Conservation (phyloP, 352 stramenopile species). For the Phytophthora crassamura region DNA sequence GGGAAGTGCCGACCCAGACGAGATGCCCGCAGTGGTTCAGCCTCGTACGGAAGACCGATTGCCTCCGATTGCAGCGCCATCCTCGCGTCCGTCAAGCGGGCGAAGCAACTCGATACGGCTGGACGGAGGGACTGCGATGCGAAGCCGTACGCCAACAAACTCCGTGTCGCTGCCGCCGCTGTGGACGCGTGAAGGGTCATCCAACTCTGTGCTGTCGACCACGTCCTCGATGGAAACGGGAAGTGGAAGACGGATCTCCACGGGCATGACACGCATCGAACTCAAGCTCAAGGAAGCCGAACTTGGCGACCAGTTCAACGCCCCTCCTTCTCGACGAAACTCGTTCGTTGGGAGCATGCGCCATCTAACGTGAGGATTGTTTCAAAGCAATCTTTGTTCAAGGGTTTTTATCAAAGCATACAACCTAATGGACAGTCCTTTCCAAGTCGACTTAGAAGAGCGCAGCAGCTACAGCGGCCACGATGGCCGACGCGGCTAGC, state of each 20-base stretch:
- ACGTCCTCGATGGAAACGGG: constrained; percentile 14
- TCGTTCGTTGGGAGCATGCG: constrained; percentile 29
- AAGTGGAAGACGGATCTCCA: constrained; percentile 26
- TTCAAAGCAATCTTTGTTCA: constrained; percentile 28
- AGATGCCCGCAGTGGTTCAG: neutral
- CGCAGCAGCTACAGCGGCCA: constrained; percentile 17
- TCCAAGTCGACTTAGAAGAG: constrained; percentile 30
- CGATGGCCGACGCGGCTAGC: constrained; percentile 18
- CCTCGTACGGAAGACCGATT: constrained; percentile 11
- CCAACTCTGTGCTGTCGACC: constrained; percentile 20
- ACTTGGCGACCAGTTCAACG: constrained; percentile 57
- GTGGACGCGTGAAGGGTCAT: constrained; percentile 23
- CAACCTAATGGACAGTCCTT: constrained; percentile 31
- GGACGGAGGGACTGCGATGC: neutral
- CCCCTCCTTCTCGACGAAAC: constrained; percentile 25
- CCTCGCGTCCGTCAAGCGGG: constrained; percentile 22
- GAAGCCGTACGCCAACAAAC: constrained; percentile 10
- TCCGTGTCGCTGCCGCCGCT: constrained; percentile 36
- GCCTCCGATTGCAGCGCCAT: constrained; percentile 20
- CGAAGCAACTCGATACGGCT: neutral
- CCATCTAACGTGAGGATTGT: constrained; percentile 19
- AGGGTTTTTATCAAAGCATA: constrained; percentile 33
- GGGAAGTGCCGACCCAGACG: neutral
- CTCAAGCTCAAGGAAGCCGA: constrained; percentile 68
- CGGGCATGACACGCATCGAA: constrained; percentile 53